Conservation (phyloP, 805 yeast species). For the Suhomyces pyralidae region DNA sequence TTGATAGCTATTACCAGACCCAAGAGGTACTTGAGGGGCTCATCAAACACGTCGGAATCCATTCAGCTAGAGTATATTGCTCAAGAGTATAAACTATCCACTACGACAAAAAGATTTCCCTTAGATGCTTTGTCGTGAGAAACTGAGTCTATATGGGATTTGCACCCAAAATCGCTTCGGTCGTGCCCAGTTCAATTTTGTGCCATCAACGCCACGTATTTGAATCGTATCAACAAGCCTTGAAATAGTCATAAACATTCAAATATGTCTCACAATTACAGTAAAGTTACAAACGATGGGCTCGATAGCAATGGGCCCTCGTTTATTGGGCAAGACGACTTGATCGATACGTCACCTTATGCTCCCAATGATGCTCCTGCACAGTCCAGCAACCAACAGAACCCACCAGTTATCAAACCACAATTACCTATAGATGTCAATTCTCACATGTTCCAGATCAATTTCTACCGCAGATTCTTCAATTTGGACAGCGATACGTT, state of each 20-base stretch:
- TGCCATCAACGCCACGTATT: neutral
- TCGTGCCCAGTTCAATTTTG: neutral
- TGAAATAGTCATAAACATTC: neutral
- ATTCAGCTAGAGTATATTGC: no score
- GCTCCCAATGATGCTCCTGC: slow-evolving; percentile 4
- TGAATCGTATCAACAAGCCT: neutral
- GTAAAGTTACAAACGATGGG: neutral
- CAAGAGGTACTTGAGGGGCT: no score
- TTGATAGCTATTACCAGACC: neutral
- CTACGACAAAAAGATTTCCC: neutral
- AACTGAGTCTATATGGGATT: neutral
- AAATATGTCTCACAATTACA: slow-evolving; percentile 4
- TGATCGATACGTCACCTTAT: slow-evolving; percentile 12
- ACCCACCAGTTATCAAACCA: slow-evolving; percentile 27
- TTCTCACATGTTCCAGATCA: slow-evolving; percentile 51
- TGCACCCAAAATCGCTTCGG: neutral
- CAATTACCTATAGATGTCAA: slow-evolving; percentile 14
- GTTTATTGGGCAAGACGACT: slow-evolving; percentile 15
- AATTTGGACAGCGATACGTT: slow-evolving; percentile 69
- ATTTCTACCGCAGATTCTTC: slow-evolving; percentile 63
- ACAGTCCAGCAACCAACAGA: neutral
- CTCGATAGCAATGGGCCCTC: slow-evolving; percentile 3
- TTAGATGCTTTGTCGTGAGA: neutral
- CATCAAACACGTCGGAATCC: no score
- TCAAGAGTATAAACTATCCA: neutral